phyloP scores from a whole-genome alignment of 495 filamentous ascomycete species.

The Tirmania nivea region DNA sequence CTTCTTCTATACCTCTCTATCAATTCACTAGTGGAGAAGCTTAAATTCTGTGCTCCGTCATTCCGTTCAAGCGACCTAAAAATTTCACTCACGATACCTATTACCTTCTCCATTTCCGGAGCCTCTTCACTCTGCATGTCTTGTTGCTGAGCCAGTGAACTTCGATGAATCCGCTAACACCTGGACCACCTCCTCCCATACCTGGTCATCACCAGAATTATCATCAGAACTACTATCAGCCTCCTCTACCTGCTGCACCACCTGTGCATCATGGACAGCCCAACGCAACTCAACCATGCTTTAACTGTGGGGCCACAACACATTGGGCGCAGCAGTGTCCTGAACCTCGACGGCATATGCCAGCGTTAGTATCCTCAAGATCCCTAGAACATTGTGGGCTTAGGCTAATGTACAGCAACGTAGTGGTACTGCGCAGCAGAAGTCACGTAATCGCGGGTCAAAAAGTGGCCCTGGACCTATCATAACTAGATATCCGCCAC shows the following conservation, averaged over 20 bases:
- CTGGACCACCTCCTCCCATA: neutral
- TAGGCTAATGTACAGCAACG: constrained; percentile 3
- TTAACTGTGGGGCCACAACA: constrained; percentile 24
- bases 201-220: constrained; percentile 12
- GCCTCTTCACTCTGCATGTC: neutral
- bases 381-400: neutral
- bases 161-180: neutral
- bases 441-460: constrained; percentile 7
- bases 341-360: constrained; percentile 27
- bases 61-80: too few species aligned
- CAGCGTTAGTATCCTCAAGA: constrained; percentile 31
- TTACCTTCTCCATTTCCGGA: constrained; percentile 1
- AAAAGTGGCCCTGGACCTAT: constrained; percentile 22
- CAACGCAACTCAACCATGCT: constrained; percentile 20
- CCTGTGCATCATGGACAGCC: constrained; percentile 6
- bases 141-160: constrained; percentile 9
- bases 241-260: constrained; percentile 8
- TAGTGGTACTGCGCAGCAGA: constrained; percentile 13
- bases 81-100: too few species aligned
- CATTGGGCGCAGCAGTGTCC: constrained; percentile 28
- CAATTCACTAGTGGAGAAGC: too few species aligned
- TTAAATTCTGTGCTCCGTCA: too few species aligned
- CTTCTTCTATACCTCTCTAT: too few species aligned
- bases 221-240: constrained; percentile 13
- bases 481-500: constrained; percentile 21